phyloP scores from a whole-genome alignment of 768 basidiomycete genomes.

The Lactarius akahatsu region DNA sequence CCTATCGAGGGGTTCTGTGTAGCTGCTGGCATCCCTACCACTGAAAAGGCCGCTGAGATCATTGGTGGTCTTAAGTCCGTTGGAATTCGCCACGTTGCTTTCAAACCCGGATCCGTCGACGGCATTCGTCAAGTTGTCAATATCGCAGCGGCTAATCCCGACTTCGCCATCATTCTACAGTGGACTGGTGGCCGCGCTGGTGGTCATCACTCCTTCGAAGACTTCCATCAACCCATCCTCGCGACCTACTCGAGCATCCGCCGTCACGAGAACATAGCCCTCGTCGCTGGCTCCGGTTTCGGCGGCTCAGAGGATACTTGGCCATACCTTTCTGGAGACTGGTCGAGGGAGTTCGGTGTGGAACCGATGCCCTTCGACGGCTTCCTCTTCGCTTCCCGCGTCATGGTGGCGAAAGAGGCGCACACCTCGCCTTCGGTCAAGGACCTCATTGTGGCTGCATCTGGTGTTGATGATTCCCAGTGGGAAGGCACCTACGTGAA shows the following conservation, averaged over 20 bases:
- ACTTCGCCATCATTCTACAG: conserved; percentile 96
- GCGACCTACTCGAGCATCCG: conserved; percentile 89
- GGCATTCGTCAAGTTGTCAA: conserved; percentile 97
- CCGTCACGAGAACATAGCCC: conserved; percentile 80
- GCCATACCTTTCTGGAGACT: conserved; percentile 96
- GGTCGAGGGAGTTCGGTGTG: conserved; percentile 79
- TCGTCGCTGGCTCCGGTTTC: conserved; percentile 94
- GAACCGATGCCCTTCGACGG: conserved; percentile 99
- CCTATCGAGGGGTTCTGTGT: conserved; percentile 99
- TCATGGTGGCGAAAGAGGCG: conserved; percentile 99
- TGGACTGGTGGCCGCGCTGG: conserved; percentile 99
- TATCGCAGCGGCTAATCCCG: conserved; percentile 90
- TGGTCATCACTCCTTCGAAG: conserved; percentile 97
- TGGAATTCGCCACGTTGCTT: conserved; percentile 94
- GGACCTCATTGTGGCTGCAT: conserved; percentile 90
- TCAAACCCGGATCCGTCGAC: conserved; percentile 98
- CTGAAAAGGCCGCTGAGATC: conserved; percentile 97
- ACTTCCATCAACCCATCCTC: conserved; percentile 95
- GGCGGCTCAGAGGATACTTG: conserved; percentile 93
- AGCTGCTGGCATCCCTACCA: conserved; percentile 94
- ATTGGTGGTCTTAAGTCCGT: conserved; percentile 76
- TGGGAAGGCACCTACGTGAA: conserved; percentile 96
- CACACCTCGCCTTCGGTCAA: conserved; percentile 95
- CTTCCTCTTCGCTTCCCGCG: conserved; percentile 92
- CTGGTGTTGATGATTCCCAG: conserved; percentile 84